Percentiles rank a stretch among this genome's conserved stretches.
Conservation (phyloP, 768 basidiomycete genomes). For the Sutorius australiensis region DNA sequence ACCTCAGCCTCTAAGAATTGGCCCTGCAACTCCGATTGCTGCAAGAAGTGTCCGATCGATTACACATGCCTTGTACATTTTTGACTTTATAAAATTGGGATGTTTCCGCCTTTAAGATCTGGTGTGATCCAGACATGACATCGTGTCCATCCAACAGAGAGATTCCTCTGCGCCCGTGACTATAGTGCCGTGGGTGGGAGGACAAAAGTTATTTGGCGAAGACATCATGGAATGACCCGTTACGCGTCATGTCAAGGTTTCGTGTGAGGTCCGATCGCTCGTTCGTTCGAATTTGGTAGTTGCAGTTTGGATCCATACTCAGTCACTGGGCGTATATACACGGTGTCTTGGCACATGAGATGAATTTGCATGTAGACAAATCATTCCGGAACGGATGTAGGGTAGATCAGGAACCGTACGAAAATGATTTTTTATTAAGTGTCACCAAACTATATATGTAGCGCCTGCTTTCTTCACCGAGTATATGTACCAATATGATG, state of each 20-base stretch:
- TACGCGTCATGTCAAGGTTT: no score
- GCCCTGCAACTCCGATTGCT: neutral
- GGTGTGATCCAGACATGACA: neutral
- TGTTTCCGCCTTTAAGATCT: neutral
- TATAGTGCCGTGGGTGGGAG: neutral
- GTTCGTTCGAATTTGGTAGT: neutral
- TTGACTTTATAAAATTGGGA: neutral
- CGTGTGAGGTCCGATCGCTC: no score
- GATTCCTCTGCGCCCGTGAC: neutral
- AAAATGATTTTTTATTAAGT: neutral
- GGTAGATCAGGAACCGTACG: neutral
- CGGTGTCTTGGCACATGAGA: conserved; percentile 40
- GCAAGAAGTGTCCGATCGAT: neutral
- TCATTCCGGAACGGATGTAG: conserved; percentile 30
- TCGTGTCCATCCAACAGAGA: neutral
- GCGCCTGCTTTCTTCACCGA: no score
- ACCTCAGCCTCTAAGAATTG: neutral
- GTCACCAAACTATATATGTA: no score
- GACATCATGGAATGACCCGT: no score
- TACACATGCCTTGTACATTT: neutral
- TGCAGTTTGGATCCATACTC: conserved; percentile 50
- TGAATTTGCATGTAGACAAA: conserved; percentile 47
- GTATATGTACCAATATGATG: no score
- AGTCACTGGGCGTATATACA: conserved; percentile 38
- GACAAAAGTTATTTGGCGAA: neutral